A percentile compares a stretch with the other conserved stretches of the same genome.
These are phyloP conservation scores for Rhododendron williamsianum DNA, from an alignment of 148 eudicot species.

Conservation along the genomic window DNA sequence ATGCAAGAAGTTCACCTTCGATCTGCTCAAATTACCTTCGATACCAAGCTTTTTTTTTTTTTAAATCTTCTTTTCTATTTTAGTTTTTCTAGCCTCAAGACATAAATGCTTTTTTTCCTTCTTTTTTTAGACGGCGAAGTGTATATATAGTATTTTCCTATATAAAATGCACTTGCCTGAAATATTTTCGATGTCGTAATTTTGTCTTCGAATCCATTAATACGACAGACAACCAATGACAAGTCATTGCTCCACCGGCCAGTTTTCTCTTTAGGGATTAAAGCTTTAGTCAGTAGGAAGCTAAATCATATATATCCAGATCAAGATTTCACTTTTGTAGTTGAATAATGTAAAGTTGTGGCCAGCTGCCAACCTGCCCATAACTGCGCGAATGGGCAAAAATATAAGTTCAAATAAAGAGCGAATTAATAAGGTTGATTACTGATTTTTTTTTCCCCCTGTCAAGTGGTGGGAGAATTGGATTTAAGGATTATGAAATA, in stretches of 20 bases:
- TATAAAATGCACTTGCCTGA: background rate
- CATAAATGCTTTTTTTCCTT: too few species aligned
- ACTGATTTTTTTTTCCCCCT: too few species aligned
- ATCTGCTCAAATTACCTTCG: slow-evolving; percentile 4
- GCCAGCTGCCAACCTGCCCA: background rate
- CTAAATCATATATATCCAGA: background rate
- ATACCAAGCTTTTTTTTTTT: background rate
- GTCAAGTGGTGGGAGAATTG: background rate
- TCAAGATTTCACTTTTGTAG: background rate
- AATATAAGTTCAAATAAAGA: background rate
- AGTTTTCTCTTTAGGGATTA: background rate
- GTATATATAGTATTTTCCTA: background rate
- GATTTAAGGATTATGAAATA: background rate
- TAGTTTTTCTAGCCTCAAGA: background rate
- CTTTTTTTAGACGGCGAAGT: too few species aligned
- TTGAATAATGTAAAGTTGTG: background rate
- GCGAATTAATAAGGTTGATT: background rate
- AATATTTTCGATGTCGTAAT: background rate
- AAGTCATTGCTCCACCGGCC: background rate
- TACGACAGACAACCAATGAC: background rate
- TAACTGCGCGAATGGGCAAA: background rate
- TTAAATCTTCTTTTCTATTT: background rate
- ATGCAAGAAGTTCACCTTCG: background rate
- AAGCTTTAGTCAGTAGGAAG: background rate
- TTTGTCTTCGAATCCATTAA: background rate